phyloP scores from a whole-genome alignment of 2,329 filamentous ascomycete species.

The Plenodomus biglobosus region DNA sequence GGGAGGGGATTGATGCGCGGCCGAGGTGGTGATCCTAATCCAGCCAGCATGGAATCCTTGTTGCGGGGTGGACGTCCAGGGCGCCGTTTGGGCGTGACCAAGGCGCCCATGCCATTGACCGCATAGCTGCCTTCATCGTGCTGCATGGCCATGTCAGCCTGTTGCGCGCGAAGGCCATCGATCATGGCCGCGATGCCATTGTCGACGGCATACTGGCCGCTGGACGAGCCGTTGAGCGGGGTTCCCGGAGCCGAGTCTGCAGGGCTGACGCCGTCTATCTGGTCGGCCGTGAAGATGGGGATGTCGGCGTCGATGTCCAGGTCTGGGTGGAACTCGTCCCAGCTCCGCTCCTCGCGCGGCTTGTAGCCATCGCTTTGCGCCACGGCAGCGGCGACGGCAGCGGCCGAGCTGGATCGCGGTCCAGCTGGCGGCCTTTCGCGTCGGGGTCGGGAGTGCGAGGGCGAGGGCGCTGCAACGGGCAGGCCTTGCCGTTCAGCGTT shows the following conservation, averaged over 20 bases:
- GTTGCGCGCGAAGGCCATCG: conserved; percentile 40
- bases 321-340: conserved; percentile 97
- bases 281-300: conserved; percentile 75
- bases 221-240: conserved; percentile 33
- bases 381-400: conserved; percentile 82
- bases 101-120: conserved; percentile 20
- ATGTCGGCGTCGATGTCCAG: conserved; percentile 84
- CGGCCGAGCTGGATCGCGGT: conserved; percentile 81
- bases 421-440: conserved; percentile 49
- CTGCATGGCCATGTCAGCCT: conserved; percentile 26
- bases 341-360: conserved; percentile 90
- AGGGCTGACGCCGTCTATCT: conserved; percentile 72
- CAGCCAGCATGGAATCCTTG: conserved; percentile 61
- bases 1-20: conserved; percentile 73
- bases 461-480: conserved; percentile 50
- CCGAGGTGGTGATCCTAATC: conserved; percentile 61
- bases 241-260: conserved; percentile 52
- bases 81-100: conserved; percentile 55
- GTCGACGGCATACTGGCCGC: conserved; percentile 37
- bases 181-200: conserved; percentile 39
- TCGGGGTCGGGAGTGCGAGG: conserved; percentile 47
- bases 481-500: conserved; percentile 47
- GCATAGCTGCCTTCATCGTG: conserved; percentile 11
- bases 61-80: conserved; percentile 67
- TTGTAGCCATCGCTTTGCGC: conserved; percentile 96